Conservation (phyloP, 129 eudicot species). For the Pittosporum tobira region DNA sequence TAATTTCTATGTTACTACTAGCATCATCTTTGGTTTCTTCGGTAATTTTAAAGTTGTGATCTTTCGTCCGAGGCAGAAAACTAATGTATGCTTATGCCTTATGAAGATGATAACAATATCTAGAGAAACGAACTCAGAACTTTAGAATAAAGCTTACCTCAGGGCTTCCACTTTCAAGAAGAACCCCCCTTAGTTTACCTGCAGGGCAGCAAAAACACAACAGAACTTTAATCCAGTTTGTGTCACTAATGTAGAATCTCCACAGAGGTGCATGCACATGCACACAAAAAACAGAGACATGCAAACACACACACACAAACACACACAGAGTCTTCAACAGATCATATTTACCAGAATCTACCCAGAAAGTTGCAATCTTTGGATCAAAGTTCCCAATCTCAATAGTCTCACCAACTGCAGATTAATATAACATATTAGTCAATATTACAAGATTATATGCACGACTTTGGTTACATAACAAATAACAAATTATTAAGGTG, state of each 20-base stretch:
- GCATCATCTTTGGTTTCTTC: background rate
- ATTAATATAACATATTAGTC: constrained; percentile 3
- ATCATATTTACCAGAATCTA: constrained; percentile 67
- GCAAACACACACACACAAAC: background rate
- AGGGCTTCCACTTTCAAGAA: constrained; percentile 90
- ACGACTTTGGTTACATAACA: background rate
- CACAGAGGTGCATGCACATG: background rate
- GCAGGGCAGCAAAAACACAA: constrained; percentile 9
- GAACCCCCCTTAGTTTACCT: constrained; percentile 85
- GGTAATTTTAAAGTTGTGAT: background rate
- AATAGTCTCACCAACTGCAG: constrained; percentile 80
- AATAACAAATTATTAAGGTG: background rate
- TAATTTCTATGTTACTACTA: background rate
- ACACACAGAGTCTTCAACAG: background rate
- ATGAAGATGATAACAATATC: background rate
- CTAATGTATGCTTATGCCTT: background rate
- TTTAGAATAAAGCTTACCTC: constrained; percentile 43
- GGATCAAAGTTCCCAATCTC: constrained; percentile 93
- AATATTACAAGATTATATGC: background rate
- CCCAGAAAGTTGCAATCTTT: constrained; percentile 90
- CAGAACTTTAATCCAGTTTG: background rate
- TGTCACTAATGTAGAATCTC: background rate
- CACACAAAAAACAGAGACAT: background rate
- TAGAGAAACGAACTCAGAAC: background rate
- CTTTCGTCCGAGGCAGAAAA: background rate